phyloP scores from a whole-genome alignment of 495 filamentous ascomycete species.

The Aspergillus bridgeri region DNA sequence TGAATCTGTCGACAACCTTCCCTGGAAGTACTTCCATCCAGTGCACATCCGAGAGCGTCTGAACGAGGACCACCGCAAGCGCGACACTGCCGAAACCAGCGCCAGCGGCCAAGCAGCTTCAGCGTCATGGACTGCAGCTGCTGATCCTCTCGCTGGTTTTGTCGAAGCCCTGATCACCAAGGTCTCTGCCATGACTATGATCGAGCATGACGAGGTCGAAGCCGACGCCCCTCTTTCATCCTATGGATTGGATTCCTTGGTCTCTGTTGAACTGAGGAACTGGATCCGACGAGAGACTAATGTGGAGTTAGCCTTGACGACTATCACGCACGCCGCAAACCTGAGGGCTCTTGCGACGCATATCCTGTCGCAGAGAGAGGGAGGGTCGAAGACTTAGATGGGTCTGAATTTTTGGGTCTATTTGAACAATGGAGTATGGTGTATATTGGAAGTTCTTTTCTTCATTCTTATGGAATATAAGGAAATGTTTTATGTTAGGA shows the following conservation, averaged over 20 bases:
- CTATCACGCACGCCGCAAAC: background rate
- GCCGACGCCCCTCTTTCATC: background rate
- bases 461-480: background rate
- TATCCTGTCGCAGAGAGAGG: background rate
- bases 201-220: background rate
- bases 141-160: background rate
- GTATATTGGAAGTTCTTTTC: background rate
- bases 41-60: background rate
- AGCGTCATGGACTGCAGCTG: background rate
- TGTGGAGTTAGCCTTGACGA: background rate
- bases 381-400: background rate
- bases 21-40: background rate
- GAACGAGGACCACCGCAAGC: background rate
- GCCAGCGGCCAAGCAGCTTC: background rate
- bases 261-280: background rate
- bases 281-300: background rate
- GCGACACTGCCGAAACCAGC: background rate
- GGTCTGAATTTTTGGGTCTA: background rate
- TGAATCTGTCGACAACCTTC: background rate
- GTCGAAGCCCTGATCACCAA: background rate
- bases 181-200: background rate
- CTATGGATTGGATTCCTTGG: background rate
- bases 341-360: background rate
- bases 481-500: background rate
- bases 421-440: background rate